phyloP scores from a whole-genome alignment of 148 eudicot species.

The Rhododendron simsii region DNA sequence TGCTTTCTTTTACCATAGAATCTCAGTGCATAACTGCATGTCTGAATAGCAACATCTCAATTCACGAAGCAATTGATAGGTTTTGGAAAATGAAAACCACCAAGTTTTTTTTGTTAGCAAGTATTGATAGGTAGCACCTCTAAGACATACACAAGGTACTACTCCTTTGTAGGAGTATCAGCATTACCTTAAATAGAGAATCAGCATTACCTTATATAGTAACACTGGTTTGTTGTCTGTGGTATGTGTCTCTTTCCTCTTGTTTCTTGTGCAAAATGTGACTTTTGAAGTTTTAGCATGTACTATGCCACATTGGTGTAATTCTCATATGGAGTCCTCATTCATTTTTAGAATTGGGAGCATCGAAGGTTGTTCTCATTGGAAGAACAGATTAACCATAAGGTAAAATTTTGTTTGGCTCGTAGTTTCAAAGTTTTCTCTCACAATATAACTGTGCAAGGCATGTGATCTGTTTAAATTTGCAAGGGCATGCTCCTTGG shows the following conservation, averaged over 20 bases:
- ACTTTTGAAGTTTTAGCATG: neutral
- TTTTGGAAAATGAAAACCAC: neutral
- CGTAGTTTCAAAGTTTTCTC: neutral
- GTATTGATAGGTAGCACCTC: neutral
- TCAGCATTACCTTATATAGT: neutral
- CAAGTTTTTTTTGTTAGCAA: neutral
- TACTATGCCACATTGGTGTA: neutral
- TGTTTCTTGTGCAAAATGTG: neutral
- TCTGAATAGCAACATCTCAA: neutral
- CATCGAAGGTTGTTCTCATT: slow-evolving; percentile 69
- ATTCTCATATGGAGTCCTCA: slow-evolving; percentile 9
- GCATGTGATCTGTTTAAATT: neutral
- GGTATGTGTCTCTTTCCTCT: neutral
- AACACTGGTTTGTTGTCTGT: neutral
- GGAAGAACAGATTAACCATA: slow-evolving; percentile 84
- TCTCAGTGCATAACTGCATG: neutral
- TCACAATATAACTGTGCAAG: neutral
- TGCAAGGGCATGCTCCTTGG: neutral
- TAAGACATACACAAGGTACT: neutral
- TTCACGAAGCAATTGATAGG: neutral
- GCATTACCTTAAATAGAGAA: too few species aligned
- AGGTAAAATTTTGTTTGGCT: slow-evolving; percentile 41
- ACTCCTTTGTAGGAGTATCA: neutral
- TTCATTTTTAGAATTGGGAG: slow-evolving; percentile 62
- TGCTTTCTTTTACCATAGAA: neutral